Evolutionary conservation across 192 early-diverging fungal genomes (phyloP).

Genomic region (Coemansia sp.): DNA sequence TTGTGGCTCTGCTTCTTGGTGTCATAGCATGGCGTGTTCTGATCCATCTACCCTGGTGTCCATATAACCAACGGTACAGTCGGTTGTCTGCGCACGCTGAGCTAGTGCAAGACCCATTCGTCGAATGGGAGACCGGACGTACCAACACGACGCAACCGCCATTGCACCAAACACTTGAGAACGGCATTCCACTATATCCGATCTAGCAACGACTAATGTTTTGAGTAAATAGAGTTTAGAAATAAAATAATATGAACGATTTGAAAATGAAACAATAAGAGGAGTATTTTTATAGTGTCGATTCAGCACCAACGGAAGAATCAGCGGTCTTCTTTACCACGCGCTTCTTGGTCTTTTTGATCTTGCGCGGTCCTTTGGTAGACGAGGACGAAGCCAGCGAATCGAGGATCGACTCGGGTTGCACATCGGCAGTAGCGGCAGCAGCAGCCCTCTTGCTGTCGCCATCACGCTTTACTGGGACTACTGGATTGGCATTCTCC

Average conservation of each 20-base stretch:
- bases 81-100: background rate
- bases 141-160: too few relatives aligned
- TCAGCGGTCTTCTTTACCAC: constrained; percentile 32
- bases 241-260: constrained; percentile 4
- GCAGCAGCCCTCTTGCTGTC: constrained; percentile 22
- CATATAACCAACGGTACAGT: background rate
- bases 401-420: background rate
- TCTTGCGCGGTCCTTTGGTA: constrained; percentile 35
- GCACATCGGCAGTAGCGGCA: constrained; percentile 1
- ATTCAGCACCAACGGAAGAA: background rate
- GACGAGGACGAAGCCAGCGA: background rate
- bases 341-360: constrained; percentile 45
- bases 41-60: background rate
- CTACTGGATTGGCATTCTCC: constrained; percentile 6
- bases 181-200: background rate
- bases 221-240: background rate
- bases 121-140: background rate
- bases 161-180: too few relatives aligned
- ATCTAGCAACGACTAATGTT: background rate
- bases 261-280: constrained; percentile 12
- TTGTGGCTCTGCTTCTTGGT: constrained; percentile 12
- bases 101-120: background rate
- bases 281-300: background rate
- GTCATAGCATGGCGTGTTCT: background rate
- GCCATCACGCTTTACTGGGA: constrained; percentile 6